Conservation (phyloP, 768 basidiomycete species). For the Phaeotremella fagi region DNA sequence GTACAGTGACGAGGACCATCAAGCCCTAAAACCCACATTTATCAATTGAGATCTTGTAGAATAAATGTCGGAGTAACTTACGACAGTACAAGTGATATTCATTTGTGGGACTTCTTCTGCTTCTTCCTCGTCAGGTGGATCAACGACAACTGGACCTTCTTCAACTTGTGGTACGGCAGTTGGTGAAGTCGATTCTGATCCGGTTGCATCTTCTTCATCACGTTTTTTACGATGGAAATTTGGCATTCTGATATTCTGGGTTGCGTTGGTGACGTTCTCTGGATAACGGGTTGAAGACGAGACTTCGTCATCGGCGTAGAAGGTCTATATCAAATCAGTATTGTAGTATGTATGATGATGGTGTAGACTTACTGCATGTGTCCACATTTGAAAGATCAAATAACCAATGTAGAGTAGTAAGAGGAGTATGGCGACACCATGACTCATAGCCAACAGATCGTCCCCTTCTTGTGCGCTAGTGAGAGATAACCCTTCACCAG, state of each 20-base stretch:
- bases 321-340: conserved; percentile 17
- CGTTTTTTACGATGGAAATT: conserved; percentile 28
- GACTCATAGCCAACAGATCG: conserved; percentile 53
- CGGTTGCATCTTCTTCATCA: conserved; percentile 21
- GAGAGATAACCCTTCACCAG: conserved; percentile 43
- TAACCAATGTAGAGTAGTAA: conserved; percentile 52
- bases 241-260: conserved; percentile 9
- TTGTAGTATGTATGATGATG: too few species aligned
- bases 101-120: conserved; percentile 46
- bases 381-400: conserved; percentile 58
- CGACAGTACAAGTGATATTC: conserved; percentile 38
- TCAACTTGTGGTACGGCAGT: not conserved
- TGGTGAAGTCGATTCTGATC: not conserved
- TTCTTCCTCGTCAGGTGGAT: conserved; percentile 34
- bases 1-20: conserved; percentile 38
- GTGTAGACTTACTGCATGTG: conserved; percentile 54
- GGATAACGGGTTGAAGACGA: conserved; percentile 37
- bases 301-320: conserved; percentile 35
- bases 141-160: not conserved
- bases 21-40: conserved; percentile 24
- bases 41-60: too few species aligned
- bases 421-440: conserved; percentile 54
- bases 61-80: too few species aligned
- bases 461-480: conserved; percentile 47
- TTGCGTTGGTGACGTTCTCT: conserved; percentile 26